Conservation (phyloP, 2,329 filamentous ascomycete genomes). For the Colletotrichum caudatum region DNA sequence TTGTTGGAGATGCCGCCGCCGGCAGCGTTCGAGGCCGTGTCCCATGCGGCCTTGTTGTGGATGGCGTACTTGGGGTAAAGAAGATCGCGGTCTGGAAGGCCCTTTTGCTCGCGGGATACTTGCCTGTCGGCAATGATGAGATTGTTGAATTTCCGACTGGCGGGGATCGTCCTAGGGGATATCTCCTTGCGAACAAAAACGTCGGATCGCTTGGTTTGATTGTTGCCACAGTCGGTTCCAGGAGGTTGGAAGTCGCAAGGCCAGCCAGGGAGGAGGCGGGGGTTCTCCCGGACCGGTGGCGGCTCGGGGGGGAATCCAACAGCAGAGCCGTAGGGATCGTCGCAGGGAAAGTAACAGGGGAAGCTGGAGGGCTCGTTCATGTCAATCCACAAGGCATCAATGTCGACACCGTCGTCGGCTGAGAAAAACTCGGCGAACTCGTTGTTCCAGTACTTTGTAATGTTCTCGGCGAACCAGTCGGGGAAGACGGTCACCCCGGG, state of each 20-base stretch:
- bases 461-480: constrained; percentile 79
- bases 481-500: constrained; percentile 79
- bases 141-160: constrained; percentile 29
- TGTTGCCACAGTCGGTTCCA: constrained; percentile 28
- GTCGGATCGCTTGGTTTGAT: constrained; percentile 36
- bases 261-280: constrained; percentile 76
- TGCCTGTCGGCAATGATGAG: constrained; percentile 43
- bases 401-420: constrained; percentile 73
- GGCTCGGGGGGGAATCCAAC: constrained; percentile 69
- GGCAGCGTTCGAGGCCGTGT: constrained; percentile 45
- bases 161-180: constrained; percentile 8
- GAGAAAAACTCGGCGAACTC: constrained; percentile 76
- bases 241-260: constrained; percentile 52
- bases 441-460: constrained; percentile 75
- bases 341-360: constrained; percentile 44
- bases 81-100: constrained; percentile 72
- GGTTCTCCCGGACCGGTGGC: constrained; percentile 71
- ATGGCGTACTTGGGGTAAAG: constrained; percentile 75
- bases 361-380: constrained; percentile 65
- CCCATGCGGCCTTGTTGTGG: constrained; percentile 68
- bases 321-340: constrained; percentile 56
- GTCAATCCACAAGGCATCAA: constrained; percentile 84
- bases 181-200: not conserved
- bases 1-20: constrained; percentile 64
- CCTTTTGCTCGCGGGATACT: constrained; percentile 58